Evolutionary conservation across 148 eudicot species (phyloP).

Genomic region (Limonium bicolor): DNA sequence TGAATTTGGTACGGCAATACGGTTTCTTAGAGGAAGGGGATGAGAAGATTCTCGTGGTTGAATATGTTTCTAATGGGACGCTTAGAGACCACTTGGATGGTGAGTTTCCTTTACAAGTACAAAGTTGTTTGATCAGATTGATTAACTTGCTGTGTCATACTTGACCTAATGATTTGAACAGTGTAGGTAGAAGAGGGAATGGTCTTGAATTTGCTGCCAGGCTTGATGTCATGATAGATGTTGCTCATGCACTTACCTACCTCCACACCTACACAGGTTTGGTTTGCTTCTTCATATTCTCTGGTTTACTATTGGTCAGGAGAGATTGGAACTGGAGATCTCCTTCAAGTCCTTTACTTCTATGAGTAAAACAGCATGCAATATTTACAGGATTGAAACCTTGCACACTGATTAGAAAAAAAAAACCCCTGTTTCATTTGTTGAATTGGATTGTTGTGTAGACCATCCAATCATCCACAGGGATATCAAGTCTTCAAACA

Average conservation of each 20-base stretch:
- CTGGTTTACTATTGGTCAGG: not conserved
- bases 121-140: not conserved
- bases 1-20: constrained; percentile 53
- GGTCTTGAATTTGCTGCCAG: constrained; percentile 49
- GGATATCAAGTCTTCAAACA: constrained; percentile 89
- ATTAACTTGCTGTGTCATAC: not conserved
- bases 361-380: not conserved
- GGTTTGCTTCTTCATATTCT: not conserved
- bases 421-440: no score
- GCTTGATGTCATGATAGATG: constrained; percentile 74
- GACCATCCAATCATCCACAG: constrained; percentile 90
- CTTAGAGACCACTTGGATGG: constrained; percentile 85
- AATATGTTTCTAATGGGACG: constrained; percentile 81
- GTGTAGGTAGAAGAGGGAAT: constrained; percentile 40
- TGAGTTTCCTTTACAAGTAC: constrained; percentile 13
- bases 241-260: constrained; percentile 88
- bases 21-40: constrained; percentile 62
- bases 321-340: no score
- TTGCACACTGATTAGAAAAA: no score
- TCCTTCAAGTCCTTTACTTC: no score
- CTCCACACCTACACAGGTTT: constrained; percentile 81
- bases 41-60: constrained; percentile 66
- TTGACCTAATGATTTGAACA: not conserved
- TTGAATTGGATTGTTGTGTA: no score
- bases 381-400: not conserved